Evolutionary conservation across 2,329 filamentous ascomycete species (phyloP), one percentile per base, ranked within the genome.

Genomic region (Venturia oleaginea): DNA sequence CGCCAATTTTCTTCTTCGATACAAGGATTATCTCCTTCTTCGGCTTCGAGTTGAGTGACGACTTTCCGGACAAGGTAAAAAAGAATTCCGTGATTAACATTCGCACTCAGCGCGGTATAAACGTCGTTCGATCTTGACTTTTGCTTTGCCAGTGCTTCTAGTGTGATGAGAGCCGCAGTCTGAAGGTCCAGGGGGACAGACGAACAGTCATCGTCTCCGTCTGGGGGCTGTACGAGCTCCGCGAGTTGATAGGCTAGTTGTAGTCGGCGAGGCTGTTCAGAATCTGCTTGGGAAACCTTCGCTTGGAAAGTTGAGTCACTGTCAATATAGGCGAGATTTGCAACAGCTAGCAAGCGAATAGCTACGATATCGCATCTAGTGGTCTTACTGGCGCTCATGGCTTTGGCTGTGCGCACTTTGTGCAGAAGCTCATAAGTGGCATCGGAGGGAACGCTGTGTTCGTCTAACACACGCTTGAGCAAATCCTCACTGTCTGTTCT

Each of bases 71-170:
- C 88, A 68, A 97, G 84, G 71, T 97, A 97, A 69, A 97, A 88
- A 55, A 99, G 82, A 37, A 97, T 89, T 17, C 94, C 95, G 70
- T 99, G 95, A 70, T 96, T 97, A 43, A 97, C 93, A 69, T 93
- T 96, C 63, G 95, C 91, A 71, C 92, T 96, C 51, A 99, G 80
- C n/a, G 94, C 92, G 51, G 91, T 87, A 67, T 92, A 87, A 30
- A 99, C 88, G 73, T 99, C 94, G 40, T 86, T 80, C 37, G 88
- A 84, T 71, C 91, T 92, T 65, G 83, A 79, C 70, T 89, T 88
- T 72, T 91, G 91, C 72, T 86, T 89, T 7, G 90, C 86, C 65
- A 99, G 81, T n/a, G 91, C 90, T 73, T 97, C 92, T 61, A 99
- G 80, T 0, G 93, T 84, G 62, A 86, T 84, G 62, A 99, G 80